A percentile compares a stretch with the other conserved stretches of the same genome.
phyloP scores from a whole-genome alignment of 1,139 yeast species.

The Blastobotrys ciferrii region DNA sequence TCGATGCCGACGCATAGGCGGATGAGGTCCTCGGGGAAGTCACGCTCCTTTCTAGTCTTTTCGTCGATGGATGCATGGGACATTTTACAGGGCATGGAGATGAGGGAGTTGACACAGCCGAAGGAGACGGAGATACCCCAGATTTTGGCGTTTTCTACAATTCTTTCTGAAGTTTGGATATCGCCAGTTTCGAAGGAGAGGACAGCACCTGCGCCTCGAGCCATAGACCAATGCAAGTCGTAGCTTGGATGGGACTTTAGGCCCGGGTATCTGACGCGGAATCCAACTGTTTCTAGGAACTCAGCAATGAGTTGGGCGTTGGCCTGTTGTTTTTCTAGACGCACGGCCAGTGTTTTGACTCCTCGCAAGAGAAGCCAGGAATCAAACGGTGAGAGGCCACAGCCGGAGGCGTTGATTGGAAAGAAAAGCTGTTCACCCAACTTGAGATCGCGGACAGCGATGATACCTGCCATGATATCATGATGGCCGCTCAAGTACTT shows the following conservation, averaged over 20 bases:
- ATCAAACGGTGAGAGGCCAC: constrained; percentile 89
- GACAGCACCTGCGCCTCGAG: constrained; percentile 87
- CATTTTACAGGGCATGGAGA: constrained; percentile 92
- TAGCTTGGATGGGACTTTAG: constrained; percentile 77
- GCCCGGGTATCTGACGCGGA: constrained; percentile 82
- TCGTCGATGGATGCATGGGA: constrained; percentile 96
- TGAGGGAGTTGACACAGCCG: constrained; percentile 89
- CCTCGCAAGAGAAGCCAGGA: constrained; percentile 87
- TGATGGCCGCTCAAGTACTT: constrained; percentile 92
- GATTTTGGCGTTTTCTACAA: constrained; percentile 71
- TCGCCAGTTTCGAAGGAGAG: constrained; percentile 84
- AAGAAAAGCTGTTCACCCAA: constrained; percentile 70
- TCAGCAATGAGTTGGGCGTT: constrained; percentile 74
- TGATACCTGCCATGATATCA: constrained; percentile 91
- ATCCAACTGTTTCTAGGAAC: constrained; percentile 58
- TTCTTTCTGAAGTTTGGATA: constrained; percentile 61
- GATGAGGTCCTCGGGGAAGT: constrained; percentile 86
- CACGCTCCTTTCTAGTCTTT: constrained; percentile 79
- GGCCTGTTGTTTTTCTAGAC: constrained; percentile 83
- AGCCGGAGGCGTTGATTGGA: constrained; percentile 85
- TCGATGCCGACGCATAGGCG: constrained; percentile 89
- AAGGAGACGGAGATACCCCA: constrained; percentile 91
- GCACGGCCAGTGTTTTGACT: constrained; percentile 75
- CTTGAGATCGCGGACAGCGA: constrained; percentile 63
- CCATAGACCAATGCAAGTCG: constrained; percentile 71